Evolutionary conservation across 192 early-diverging fungal species (phyloP).

Genomic region (Phycomyces nitens): DNA sequence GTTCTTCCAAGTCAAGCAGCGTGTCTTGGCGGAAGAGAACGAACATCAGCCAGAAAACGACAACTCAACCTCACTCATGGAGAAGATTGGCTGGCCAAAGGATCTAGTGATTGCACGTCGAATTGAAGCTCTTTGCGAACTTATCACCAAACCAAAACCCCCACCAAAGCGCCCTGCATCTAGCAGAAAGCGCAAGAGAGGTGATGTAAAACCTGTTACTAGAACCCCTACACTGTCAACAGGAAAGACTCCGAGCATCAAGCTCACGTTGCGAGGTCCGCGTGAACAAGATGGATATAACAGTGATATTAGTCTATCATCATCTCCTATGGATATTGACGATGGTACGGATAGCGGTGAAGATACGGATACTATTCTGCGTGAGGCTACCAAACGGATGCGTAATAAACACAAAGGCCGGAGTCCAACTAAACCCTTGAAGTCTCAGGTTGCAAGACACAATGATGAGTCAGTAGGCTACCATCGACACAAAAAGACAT

Average conservation of each 20-base stretch:
- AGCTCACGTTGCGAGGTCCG: slow-evolving; percentile 19
- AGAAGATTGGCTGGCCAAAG: slow-evolving; percentile 52
- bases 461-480: not conserved
- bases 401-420: not conserved
- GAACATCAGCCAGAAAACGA: slow-evolving; percentile 5
- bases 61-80: slow-evolving; percentile 23
- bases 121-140: slow-evolving; percentile 49
- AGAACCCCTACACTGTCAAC: not conserved
- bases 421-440: not conserved
- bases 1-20: slow-evolving; percentile 41
- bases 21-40: slow-evolving; percentile 17
- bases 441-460: not conserved
- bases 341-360: slow-evolving; percentile 25
- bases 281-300: slow-evolving; percentile 12
- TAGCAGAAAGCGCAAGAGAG: slow-evolving; percentile 18
- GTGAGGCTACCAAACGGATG: slow-evolving; percentile 25
- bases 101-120: slow-evolving; percentile 52
- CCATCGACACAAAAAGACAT: not conserved
- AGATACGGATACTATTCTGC: slow-evolving; percentile 28
- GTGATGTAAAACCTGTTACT: not conserved
- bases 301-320: slow-evolving; percentile 9
- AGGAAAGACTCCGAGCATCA: slow-evolving; percentile 5
- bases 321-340: not conserved
- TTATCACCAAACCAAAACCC: slow-evolving; percentile 49
- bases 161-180: slow-evolving; percentile 37